Percentiles rank a stretch among this genome's conserved stretches.
phyloP scores from a whole-genome alignment of 1,139 yeast species.

The Suhomyces choctaworum region DNA sequence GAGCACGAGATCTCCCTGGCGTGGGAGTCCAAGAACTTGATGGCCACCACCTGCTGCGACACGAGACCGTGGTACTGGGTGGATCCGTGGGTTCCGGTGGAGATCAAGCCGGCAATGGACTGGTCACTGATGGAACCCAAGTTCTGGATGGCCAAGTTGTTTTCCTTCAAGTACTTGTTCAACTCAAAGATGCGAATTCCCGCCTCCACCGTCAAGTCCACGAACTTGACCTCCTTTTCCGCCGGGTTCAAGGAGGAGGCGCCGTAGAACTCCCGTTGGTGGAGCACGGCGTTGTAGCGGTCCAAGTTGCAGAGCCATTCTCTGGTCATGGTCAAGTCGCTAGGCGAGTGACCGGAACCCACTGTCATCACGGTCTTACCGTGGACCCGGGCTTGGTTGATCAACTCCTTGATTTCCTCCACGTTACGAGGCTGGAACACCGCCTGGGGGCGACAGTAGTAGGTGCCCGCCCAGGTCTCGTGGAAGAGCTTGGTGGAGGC shows the following conservation, averaged over 20 bases:
- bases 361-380: conserved; percentile 77
- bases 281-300: conserved; percentile 57
- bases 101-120: conserved; percentile 88
- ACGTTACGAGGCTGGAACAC: conserved; percentile 72
- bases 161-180: conserved; percentile 61
- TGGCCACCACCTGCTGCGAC: conserved; percentile 79
- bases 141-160: conserved; percentile 81
- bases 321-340: conserved; percentile 81
- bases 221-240: conserved; percentile 56
- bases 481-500: conserved; percentile 46
- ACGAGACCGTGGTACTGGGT: conserved; percentile 90
- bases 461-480: conserved; percentile 92
- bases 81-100: conserved; percentile 97
- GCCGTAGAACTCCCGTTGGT: conserved; percentile 40
- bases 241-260: conserved; percentile 34
- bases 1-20: conserved; percentile 77
- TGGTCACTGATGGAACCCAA: conserved; percentile 94
- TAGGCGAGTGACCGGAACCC: conserved; percentile 96
- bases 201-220: conserved; percentile 91
- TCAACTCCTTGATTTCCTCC: conserved; percentile 64
- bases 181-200: conserved; percentile 83
- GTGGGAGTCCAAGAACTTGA: conserved; percentile 68
- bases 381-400: conserved; percentile 59
- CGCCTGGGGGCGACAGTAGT: conserved; percentile 70
- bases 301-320: conserved; percentile 93